Evolutionary conservation across 257 asterid genomes (phyloP).

Genomic region (Eustoma russellianum): DNA sequence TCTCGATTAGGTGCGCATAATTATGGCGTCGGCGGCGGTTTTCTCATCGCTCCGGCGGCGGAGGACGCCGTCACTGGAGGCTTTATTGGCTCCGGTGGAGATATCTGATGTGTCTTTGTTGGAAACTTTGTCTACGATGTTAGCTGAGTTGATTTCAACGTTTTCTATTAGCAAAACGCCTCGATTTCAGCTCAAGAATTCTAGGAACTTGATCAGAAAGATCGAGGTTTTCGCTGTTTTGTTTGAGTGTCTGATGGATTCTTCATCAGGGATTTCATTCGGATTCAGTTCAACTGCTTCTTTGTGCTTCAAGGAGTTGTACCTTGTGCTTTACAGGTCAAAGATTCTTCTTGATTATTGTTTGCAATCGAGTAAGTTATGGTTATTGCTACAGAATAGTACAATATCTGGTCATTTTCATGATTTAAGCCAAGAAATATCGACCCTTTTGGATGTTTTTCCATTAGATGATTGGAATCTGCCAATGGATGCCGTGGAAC

Average conservation of each 20-base stretch:
- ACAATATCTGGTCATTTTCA: conserved; percentile 75
- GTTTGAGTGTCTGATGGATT: conserved; percentile 47
- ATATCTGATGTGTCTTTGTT: conserved; percentile 47
- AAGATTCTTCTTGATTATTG: conserved; percentile 72
- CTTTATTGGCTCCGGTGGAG: conserved; percentile 74
- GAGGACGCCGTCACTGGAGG: conserved; percentile 73
- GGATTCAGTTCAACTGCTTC: conserved; percentile 30
- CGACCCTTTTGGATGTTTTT: conserved; percentile 77
- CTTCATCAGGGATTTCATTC: conserved; percentile 16
- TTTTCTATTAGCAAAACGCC: conserved; percentile 25
- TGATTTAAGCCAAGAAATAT: conserved; percentile 73
- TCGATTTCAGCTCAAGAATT: conserved; percentile 49
- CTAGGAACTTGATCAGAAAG: conserved; percentile 56
- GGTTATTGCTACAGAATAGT: conserved; percentile 78
- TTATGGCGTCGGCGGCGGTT: conserved; percentile 79
- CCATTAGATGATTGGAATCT: conserved; percentile 42
- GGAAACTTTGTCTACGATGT: conserved; percentile 39
- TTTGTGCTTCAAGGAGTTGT: conserved; percentile 87
- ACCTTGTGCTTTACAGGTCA: conserved; percentile 80
- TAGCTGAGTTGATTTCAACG: conserved; percentile 40
- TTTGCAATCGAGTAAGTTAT: conserved; percentile 58
- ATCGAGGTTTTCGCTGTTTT: conserved; percentile 55
- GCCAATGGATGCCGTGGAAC: conserved; percentile 65
- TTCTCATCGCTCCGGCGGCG: conserved; percentile 86
- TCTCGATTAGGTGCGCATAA: conserved; percentile 1